Conservation (phyloP, 208 protist genomes). For the Acanthamoeba lenticulata region DNA sequence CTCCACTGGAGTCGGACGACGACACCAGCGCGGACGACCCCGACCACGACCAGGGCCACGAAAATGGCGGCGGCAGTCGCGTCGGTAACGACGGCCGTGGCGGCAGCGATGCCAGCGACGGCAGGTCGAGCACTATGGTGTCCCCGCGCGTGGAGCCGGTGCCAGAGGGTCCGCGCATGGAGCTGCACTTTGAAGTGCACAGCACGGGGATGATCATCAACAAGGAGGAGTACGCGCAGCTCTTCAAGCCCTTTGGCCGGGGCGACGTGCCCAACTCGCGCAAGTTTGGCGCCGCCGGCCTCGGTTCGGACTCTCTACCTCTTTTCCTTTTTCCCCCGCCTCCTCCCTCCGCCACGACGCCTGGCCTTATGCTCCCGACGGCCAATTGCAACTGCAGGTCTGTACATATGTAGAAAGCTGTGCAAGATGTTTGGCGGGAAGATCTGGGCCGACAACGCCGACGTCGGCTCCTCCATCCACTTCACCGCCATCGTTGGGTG, state of each 20-base stretch:
- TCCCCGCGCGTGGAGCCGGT: no score
- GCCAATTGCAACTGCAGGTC: no score
- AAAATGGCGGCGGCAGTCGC: no score
- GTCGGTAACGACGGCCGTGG: no score
- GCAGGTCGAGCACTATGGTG: no score
- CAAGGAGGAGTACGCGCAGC: neutral
- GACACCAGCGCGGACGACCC: neutral
- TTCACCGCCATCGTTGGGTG: neutral
- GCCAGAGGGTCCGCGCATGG: neutral
- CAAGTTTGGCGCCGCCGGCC: neutral
- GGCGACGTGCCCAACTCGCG: neutral
- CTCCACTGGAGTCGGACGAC: no score
- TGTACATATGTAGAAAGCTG: slow-evolving; percentile 40
- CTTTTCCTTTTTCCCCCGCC: neutral
- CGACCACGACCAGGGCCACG: neutral
- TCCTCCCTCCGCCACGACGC: no score
- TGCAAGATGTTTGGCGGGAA: neutral
- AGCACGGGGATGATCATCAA: neutral
- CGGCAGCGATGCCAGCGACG: no score
- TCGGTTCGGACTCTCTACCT: neutral
- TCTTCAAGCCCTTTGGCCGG: neutral
- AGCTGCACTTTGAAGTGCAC: slow-evolving; percentile 3
- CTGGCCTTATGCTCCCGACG: no score
- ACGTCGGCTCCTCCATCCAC: neutral
- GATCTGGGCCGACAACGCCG: neutral